Percentiles rank a stretch among this genome's conserved stretches.
These are phyloP conservation scores for Alternaria rosae DNA, from an alignment of 2,329 filamentous ascomycete genomes.

Conservation along the genomic window DNA sequence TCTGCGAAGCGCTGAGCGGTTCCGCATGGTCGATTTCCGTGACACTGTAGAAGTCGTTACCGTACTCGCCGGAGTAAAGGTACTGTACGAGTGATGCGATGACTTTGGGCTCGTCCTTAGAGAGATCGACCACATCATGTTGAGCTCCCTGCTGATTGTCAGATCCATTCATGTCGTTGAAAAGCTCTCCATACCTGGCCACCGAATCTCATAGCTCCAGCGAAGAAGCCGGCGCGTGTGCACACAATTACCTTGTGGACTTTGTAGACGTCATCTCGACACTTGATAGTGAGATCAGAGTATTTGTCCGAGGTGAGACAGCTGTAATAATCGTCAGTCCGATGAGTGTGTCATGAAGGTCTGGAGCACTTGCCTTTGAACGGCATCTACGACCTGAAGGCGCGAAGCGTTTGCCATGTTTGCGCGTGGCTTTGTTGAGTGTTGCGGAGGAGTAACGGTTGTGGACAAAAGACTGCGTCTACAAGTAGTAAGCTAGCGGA, in stretches of 20 bases:
- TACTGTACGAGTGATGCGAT: not conserved
- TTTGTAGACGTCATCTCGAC: slow-evolving; percentile 9
- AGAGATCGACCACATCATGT: not conserved
- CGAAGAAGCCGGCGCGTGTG: slow-evolving; percentile 14
- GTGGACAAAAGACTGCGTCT: not conserved
- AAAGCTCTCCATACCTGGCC: slow-evolving; percentile 8
- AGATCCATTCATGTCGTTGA: too few relatives aligned
- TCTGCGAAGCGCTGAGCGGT: too few relatives aligned
- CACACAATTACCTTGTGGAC: slow-evolving; percentile 25
- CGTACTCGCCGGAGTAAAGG: not conserved
- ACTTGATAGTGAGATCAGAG: slow-evolving; percentile 19
- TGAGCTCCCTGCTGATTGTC: not conserved
- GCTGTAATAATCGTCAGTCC: not conserved
- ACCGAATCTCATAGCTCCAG: slow-evolving; percentile 12
- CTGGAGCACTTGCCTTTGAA: not conserved
- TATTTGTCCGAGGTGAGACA: not conserved
- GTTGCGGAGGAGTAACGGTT: too few relatives aligned
- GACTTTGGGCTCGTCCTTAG: not conserved
- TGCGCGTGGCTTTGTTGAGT: not conserved
- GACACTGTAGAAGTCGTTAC: not conserved
- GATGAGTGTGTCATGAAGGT: fast-evolving
- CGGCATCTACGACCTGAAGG: not conserved
- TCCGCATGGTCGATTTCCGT: not conserved
- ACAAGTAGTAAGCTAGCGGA: not conserved
- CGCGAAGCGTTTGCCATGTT: not conserved